A percentile compares a stretch with the other conserved stretches of the same genome.
These are phyloP conservation scores for Vitis labrusca DNA, from an alignment of 164 flowering plant species.

Conservation along the genomic window DNA sequence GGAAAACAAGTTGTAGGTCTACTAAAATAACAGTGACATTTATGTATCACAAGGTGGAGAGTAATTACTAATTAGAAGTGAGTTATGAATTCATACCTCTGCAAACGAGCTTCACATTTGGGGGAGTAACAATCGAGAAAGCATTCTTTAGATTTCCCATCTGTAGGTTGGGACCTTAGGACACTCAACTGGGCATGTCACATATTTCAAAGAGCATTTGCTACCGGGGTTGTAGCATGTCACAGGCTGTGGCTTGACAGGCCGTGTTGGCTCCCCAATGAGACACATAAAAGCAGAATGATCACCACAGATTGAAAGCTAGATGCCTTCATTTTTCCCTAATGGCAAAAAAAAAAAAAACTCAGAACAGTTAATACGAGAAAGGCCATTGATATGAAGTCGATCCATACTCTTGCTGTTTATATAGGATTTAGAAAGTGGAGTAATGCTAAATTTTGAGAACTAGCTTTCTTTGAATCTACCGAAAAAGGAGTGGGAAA, in stretches of 20 bases:
- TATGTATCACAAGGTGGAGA: no score
- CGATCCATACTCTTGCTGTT: no score
- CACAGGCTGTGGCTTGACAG: background rate
- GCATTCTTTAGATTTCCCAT: slow-evolving; percentile 33
- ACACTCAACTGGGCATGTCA: slow-evolving; percentile 31
- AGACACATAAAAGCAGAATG: slow-evolving; percentile 12
- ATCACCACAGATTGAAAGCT: slow-evolving; percentile 8
- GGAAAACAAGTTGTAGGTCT: no score
- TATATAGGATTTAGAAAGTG: no score
- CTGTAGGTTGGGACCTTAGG: slow-evolving; percentile 20
- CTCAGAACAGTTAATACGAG: background rate
- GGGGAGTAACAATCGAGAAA: slow-evolving; percentile 35
- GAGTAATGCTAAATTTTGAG: no score
- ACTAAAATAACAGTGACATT: no score
- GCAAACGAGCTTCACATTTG: slow-evolving; percentile 35
- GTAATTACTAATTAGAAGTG: no score
- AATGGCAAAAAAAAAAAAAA: no score
- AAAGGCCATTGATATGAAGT: slow-evolving; percentile 2
- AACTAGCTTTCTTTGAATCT: no score
- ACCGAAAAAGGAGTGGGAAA: no score
- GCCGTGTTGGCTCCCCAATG: background rate
- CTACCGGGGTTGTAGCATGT: slow-evolving; percentile 18
- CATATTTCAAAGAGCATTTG: slow-evolving; percentile 21
- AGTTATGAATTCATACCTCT: slow-evolving; percentile 24
- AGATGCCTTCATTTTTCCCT: slow-evolving; percentile 5